phyloP scores from a whole-genome alignment of 176 grass and related monocot species.

The Areca catechu region DNA sequence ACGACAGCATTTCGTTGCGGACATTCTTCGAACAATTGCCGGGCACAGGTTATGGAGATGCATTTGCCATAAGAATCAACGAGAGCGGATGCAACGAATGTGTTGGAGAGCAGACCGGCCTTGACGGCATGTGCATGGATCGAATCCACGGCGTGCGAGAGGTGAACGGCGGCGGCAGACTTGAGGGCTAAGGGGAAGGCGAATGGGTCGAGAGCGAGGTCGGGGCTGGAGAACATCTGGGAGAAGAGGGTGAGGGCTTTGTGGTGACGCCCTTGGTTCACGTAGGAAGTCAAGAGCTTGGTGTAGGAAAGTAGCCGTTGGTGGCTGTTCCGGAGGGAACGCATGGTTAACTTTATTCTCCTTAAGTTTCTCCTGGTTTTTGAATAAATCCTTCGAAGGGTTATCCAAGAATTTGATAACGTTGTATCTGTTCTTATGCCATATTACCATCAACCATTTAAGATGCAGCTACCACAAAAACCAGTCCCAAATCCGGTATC shows the following conservation, averaged over 20 bases:
- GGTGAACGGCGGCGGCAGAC: conserved; percentile 41
- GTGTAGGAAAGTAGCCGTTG: conserved; percentile 39
- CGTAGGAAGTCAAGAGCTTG: conserved; percentile 34
- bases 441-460: no score
- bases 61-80: conserved; percentile 32
- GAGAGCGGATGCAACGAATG: conserved; percentile 48
- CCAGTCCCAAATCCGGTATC: no score
- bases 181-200: conserved; percentile 57
- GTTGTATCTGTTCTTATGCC: no score
- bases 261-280: conserved; percentile 38
- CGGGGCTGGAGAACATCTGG: conserved; percentile 32
- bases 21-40: conserved; percentile 65
- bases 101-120: conserved; percentile 25
- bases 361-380: no score
- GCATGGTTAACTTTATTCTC: no score
- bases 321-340: conserved; percentile 10
- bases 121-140: conserved; percentile 38
- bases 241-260: conserved; percentile 51
- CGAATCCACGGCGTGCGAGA: conserved; percentile 6
- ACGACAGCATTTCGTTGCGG: conserved; percentile 37
- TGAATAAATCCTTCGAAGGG: no score
- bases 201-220: conserved; percentile 44
- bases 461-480: no score
- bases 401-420: no score
- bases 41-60: conserved; percentile 12